Evolutionary conservation across 2,329 filamentous ascomycete genomes (phyloP), one percentile per base, ranked within the genome.

Genomic region (Sarocladiaceae sp.): DNA sequence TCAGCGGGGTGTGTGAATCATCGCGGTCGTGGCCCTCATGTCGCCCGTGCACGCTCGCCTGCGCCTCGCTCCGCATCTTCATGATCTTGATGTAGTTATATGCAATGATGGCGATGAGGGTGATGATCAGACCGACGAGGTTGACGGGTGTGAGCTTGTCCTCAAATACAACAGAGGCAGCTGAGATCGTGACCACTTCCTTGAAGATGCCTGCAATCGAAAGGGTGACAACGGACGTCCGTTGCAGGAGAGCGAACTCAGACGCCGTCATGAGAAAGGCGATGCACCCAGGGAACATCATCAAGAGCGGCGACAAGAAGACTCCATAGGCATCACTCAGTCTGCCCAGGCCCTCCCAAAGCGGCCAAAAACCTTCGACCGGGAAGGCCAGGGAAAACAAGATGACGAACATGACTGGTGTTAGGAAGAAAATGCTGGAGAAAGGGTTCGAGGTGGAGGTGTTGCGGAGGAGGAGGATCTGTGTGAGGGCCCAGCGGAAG

Each of bases 191-290:
- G 45, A 98, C 83, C 32, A 97, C 93, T 68, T 98, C 93, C 63
- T 98, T 98, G 74, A 98, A 97, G 50, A 98, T 97, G 49, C 93
- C 93, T 50, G 90, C 95, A 54, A 98, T 96, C 43, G 86, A 94
- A 35, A 98, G 75, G 0, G 93, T 97, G 43, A 98, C 93, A 44
- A 98, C 93, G 1, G 87, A 94, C 1, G 91, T 97, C 39, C 93
- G 87, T 69, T 96, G 85, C 53, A 98, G 77, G 49, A 98, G 78
- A 44, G 93, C 91, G 61, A 97, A 98, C 65, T 98, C 93, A 44
- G 88, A 90, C 0, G 89, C 82, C 15, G 94, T 97, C 93, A 98
- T 98, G 50, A 89, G 78, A 62, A 98, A 98, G 2, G 93, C 93
- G 43, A 98, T 83, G 29, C 80, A 74, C 15, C 93, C 93, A 0